Evolutionary conservation across 768 basidiomycete genomes (phyloP).

Genomic region (Tricholoma matsutake): DNA sequence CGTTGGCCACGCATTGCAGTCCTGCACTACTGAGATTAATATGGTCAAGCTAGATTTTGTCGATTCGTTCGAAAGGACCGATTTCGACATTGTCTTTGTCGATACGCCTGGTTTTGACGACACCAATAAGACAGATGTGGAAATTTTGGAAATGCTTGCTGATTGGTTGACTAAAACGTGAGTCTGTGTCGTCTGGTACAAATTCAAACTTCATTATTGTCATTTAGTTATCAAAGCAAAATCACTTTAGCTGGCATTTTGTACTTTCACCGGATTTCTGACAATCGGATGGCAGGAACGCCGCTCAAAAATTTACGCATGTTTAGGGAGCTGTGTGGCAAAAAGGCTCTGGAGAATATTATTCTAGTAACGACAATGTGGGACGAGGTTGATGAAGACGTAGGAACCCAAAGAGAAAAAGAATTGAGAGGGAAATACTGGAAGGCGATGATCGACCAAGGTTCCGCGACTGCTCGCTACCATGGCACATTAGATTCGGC

Average conservation of each 20-base stretch:
- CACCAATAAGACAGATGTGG: background rate
- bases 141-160: constrained; percentile 3
- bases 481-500: constrained; percentile 32
- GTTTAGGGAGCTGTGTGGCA: constrained; percentile 48
- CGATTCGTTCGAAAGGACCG: background rate
- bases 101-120: constrained; percentile 6
- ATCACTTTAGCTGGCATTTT: constrained; percentile 37
- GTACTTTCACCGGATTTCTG: constrained; percentile 44
- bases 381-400: constrained; percentile 32
- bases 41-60: constrained; percentile 3
- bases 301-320: constrained; percentile 42
- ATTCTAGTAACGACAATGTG: constrained; percentile 50
- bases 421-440: constrained; percentile 42
- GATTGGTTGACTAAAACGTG: constrained; percentile 4
- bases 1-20: constrained; percentile 1
- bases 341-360: constrained; percentile 39
- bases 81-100: constrained; percentile 1
- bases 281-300: constrained; percentile 37
- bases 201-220: background rate
- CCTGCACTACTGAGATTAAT: constrained; percentile 2
- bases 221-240: constrained; percentile 19
- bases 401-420: constrained; percentile 34
- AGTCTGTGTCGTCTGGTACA: background rate
- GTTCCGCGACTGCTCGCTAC: constrained; percentile 36
- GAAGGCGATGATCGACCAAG: constrained; percentile 39